Evolutionary conservation across 441 rosid species (phyloP).

Genomic region (Cnidoscolus chayamansa): DNA sequence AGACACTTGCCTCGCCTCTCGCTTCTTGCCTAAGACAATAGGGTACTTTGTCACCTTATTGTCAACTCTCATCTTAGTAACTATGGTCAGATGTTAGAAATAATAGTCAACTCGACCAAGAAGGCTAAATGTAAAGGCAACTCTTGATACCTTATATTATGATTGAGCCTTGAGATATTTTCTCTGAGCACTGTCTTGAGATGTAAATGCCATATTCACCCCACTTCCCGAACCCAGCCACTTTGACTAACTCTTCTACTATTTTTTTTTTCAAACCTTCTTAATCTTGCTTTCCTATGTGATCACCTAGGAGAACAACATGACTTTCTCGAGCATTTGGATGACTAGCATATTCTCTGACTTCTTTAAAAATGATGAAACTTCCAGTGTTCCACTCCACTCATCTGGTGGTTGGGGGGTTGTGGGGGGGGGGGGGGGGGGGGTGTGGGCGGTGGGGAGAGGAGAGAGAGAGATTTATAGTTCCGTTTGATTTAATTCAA

Average conservation of each 20-base stretch:
- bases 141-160: neutral
- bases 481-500: neutral
- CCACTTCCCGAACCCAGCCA: neutral
- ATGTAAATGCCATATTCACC: neutral
- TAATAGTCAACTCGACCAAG: neutral
- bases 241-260: neutral
- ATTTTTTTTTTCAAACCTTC: neutral
- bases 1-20: no score
- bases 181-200: neutral
- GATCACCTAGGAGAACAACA: neutral
- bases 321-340: neutral
- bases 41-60: no score
- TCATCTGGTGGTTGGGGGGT: no score
- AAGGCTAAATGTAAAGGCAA: neutral
- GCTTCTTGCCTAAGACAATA: no score
- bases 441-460: no score
- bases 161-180: neutral
- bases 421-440: no score
- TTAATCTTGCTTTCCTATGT: neutral
- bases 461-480: neutral
- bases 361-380: no score
- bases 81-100: neutral
- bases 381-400: no score
- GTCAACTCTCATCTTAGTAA: no score
- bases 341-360: neutral